Evolutionary conservation across 2,329 filamentous ascomycete species (phyloP), one percentile per base, ranked within the genome.

Genomic region (Alternaria sp.): DNA sequence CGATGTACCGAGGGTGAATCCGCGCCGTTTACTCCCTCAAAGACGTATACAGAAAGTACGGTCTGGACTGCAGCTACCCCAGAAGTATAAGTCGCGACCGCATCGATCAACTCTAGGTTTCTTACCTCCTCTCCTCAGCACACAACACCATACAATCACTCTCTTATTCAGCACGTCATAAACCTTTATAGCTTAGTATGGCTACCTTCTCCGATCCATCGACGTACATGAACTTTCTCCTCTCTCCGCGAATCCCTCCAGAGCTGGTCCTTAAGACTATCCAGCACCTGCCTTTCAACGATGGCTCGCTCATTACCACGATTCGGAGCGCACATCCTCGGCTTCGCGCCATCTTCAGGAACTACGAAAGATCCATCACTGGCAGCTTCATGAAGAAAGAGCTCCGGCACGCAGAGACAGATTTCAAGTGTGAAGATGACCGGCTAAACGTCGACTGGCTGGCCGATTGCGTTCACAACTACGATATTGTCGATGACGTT

Each of bases 401-500:
- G 55, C 69, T 77, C 8, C 70, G 67, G 1, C 75, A 79, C 36
- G 75, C 74, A 0, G 61, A 58, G 6, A 69, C 62, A 1, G 77
- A 79, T 43, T 78, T 79, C 25, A 67, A 71, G 3, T 67, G 59
- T 47, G 58, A 59, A 19, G 57, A 65, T 23, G 45, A 49, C 2
- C 50, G 49, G 2, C 50, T 67, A 15, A 62, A 56, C 2, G 69
- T 74, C 28, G 54, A 55, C n/a, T 79, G 75, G 74, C 64, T 79
- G 9, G 59, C 64, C 3, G 28, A 67, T 9, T 79, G 76, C 28
- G 72, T 76, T 3, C 59, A 60, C n/a, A 68, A 60, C 15, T 79
- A 78, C 59, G 70, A 79, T 44, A 51, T 69, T 1, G 57, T 77
- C 10, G 77, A 79, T 58, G 72, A 74, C 36, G 57, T 78, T 15